These are phyloP conservation scores for Jaenimonas drosophilae DNA, from an alignment of 208 protist genomes.

Conservation along the genomic window DNA sequence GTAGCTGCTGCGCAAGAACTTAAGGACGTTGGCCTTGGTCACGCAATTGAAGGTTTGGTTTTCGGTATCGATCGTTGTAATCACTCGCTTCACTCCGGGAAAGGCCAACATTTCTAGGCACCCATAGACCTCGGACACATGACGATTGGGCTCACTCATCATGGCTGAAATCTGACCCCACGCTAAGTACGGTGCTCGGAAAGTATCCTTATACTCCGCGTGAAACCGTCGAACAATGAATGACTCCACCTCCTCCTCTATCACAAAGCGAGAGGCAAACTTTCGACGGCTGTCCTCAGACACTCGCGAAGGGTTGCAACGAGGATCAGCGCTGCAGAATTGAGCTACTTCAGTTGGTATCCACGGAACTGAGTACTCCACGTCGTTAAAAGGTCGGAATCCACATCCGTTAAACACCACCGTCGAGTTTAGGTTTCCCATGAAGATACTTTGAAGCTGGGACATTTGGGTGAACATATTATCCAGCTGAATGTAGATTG, in stretches of 20 bases:
- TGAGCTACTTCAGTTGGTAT: slow-evolving; percentile 9
- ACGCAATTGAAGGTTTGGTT: slow-evolving; percentile 61
- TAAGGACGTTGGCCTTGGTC: slow-evolving; percentile 35
- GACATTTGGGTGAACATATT: too few species aligned
- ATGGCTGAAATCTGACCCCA: slow-evolving; percentile 84
- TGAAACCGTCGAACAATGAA: slow-evolving; percentile 54
- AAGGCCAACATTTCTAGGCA: slow-evolving; percentile 79
- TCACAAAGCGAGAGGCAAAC: slow-evolving; percentile 41
- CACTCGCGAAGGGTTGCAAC: background rate
- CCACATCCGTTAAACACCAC: slow-evolving; percentile 61
- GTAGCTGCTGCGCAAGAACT: slow-evolving; percentile 15
- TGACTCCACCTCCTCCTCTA: slow-evolving; percentile 75
- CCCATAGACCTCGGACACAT: slow-evolving; percentile 65
- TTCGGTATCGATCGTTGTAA: slow-evolving; percentile 64
- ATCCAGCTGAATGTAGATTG: slow-evolving; percentile 53
- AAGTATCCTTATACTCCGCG: slow-evolving; percentile 31
- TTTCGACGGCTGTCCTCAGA: slow-evolving; percentile 23
- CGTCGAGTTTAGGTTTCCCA: slow-evolving; percentile 36
- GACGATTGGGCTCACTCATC: slow-evolving; percentile 24
- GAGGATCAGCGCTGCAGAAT: slow-evolving; percentile 5
- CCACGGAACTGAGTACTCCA: slow-evolving; percentile 11
- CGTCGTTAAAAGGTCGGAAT: slow-evolving; percentile 16
- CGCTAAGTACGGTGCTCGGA: slow-evolving; percentile 77
- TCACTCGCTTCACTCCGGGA: slow-evolving; percentile 71
- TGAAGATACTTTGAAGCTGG: too few species aligned